These are phyloP conservation scores for Gossypium davidsonii DNA, from an alignment of 441 rosid genomes.

Conservation along the genomic window DNA sequence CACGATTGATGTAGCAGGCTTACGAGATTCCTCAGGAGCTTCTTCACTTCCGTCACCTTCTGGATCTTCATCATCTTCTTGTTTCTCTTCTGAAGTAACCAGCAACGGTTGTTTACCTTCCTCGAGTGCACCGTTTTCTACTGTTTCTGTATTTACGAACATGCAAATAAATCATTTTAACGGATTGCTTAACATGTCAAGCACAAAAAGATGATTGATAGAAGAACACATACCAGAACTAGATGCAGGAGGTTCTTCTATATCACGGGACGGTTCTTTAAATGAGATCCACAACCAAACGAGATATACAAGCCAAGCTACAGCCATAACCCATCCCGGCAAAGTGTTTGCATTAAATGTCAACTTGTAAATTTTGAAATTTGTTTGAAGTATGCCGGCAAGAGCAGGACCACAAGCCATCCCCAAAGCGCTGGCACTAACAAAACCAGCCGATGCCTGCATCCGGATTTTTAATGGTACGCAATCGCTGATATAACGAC, in stretches of 20 bases:
- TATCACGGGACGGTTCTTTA: conserved; percentile 65
- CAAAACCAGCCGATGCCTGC: conserved; percentile 99
- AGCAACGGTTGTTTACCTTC: conserved; percentile 72
- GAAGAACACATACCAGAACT: conserved; percentile 40
- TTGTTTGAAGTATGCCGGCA: conserved; percentile 80
- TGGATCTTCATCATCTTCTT: conserved; percentile 52
- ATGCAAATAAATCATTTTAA: conserved; percentile 15
- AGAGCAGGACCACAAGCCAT: conserved; percentile 99
- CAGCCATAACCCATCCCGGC: conserved; percentile 98
- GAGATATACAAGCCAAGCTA: conserved; percentile 79
- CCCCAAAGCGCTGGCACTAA: conserved; percentile 99
- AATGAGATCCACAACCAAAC: conserved; percentile 74
- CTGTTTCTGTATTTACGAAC: conserved; percentile 30
- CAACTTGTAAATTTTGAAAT: conserved; percentile 66
- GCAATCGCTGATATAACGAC: conserved; percentile 96
- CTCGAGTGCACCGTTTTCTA: conserved; percentile 53
- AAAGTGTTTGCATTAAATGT: conserved; percentile 77
- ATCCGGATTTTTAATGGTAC: conserved; percentile 81
- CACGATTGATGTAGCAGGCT: conserved; percentile 60
- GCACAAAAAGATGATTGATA: neutral
- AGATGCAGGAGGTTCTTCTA: conserved; percentile 39
- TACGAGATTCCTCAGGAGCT: conserved; percentile 53
- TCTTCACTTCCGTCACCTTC: conserved; percentile 70
- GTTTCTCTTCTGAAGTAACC: conserved; percentile 38
- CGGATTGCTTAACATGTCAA: neutral